A percentile compares a stretch with the other conserved stretches of the same genome.
These are phyloP conservation scores for Halophytophthora batemanensis DNA, from an alignment of 352 stramenopile species.

Conservation along the genomic window DNA sequence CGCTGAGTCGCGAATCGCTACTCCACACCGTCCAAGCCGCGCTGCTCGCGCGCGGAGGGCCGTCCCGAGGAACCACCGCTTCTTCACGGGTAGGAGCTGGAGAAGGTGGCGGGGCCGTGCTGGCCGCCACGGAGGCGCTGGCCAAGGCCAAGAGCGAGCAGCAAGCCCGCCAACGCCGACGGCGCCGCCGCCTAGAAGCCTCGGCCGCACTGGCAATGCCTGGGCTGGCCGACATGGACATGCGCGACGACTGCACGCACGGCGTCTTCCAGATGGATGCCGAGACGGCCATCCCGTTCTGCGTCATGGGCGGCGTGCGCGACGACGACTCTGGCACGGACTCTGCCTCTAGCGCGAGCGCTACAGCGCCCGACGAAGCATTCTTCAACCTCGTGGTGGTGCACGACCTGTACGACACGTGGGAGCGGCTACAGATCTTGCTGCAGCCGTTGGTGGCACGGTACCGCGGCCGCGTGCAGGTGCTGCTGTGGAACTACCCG, in stretches of 20 bases:
- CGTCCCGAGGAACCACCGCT: conserved; percentile 1
- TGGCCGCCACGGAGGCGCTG: conserved; percentile 36
- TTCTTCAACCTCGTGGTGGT: conserved; percentile 95
- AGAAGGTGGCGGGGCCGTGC: conserved; percentile 16
- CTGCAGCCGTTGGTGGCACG: conserved; percentile 84
- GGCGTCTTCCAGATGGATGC: conserved; percentile 90
- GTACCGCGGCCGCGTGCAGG: conserved; percentile 83
- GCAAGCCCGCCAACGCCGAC: conserved; percentile 32
- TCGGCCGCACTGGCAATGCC: conserved; percentile 43
- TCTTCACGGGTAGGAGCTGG: conserved; percentile 4
- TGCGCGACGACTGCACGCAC: conserved; percentile 43
- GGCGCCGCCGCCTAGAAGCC: conserved; percentile 35
- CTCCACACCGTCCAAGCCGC: conserved; percentile 80
- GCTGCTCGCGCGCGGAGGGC: conserved; percentile 18
- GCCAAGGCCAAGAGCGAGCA: conserved; percentile 44
- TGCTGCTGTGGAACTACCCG: conserved; percentile 96
- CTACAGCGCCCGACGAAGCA: conserved; percentile 31
- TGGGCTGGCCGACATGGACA: conserved; percentile 42
- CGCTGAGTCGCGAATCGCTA: conserved; percentile 59
- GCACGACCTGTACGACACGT: conserved; percentile 95
- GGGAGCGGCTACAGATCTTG: conserved; percentile 93
- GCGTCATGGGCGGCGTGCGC: conserved; percentile 62
- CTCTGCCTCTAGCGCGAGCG: background rate
- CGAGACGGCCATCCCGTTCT: conserved; percentile 91
- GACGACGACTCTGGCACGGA: conserved; percentile 2